These are phyloP conservation scores for Suillus lakei DNA, from an alignment of 768 basidiomycete genomes.

Conservation along the genomic window DNA sequence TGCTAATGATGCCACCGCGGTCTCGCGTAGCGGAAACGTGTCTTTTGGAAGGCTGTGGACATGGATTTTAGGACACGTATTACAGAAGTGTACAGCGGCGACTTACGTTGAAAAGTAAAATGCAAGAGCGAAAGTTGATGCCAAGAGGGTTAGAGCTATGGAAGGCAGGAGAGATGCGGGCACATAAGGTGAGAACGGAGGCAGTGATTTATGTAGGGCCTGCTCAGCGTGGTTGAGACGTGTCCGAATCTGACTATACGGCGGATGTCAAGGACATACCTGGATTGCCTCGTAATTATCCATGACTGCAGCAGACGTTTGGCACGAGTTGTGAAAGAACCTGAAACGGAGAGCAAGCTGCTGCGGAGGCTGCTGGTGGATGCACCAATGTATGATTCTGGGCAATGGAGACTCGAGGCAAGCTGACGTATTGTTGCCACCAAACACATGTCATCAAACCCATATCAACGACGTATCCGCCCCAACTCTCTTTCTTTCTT, in stretches of 20 bases:
- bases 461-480: conserved; percentile 43
- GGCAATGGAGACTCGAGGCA: conserved; percentile 12
- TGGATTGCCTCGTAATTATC: conserved; percentile 57
- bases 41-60: conserved; percentile 74
- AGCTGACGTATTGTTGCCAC: conserved; percentile 50
- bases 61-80: conserved; percentile 7
- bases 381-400: conserved; percentile 11
- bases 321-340: conserved; percentile 8
- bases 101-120: conserved; percentile 92
- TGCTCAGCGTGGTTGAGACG: conserved; percentile 27
- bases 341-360: conserved; percentile 12
- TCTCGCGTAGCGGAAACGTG: conserved; percentile 67
- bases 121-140: conserved; percentile 78
- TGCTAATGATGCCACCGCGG: conserved; percentile 70
- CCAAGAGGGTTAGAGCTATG: conserved; percentile 74
- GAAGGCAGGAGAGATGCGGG: conserved; percentile 72
- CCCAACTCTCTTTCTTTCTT: conserved; percentile 27
- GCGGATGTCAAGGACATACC: conserved; percentile 40
- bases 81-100: conserved; percentile 4
- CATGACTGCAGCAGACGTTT: conserved; percentile 44
- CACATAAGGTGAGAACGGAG: conserved; percentile 73
- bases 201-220: conserved; percentile 68
- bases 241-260: neutral
- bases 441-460: conserved; percentile 71
- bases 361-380: conserved; percentile 1